Evolutionary conservation across 2,329 filamentous ascomycete species (phyloP).

Genomic region (Colletotrichum spinosum): DNA sequence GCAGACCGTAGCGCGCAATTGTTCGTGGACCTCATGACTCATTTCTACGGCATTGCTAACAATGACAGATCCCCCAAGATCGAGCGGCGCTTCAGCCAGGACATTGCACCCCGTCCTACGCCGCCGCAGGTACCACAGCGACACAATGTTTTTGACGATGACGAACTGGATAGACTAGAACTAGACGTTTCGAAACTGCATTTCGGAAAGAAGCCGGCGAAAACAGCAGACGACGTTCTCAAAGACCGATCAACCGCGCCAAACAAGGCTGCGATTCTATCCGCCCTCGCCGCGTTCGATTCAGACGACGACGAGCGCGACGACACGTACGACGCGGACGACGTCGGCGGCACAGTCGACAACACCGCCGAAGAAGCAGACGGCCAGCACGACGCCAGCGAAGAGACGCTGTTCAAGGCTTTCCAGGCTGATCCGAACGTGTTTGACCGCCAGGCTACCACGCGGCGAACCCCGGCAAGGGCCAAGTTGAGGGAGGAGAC

Average conservation of each 20-base stretch:
- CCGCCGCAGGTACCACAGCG: constrained; percentile 67
- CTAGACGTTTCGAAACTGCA: constrained; percentile 77
- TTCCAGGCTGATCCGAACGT: constrained; percentile 73
- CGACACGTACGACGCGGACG: constrained; percentile 93
- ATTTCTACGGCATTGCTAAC: constrained; percentile 35
- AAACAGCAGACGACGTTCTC: constrained; percentile 79
- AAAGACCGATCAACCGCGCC: constrained; percentile 72
- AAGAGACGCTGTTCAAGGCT: constrained; percentile 78
- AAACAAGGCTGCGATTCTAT: constrained; percentile 87
- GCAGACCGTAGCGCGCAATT: constrained; percentile 74
- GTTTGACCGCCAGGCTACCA: constrained; percentile 79
- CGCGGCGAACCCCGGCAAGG: constrained; percentile 73
- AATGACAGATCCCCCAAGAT: constrained; percentile 39
- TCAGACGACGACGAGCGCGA: constrained; percentile 96
- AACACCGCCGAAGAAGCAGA: constrained; percentile 68
- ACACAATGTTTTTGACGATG: constrained; percentile 82
- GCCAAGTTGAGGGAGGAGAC: constrained; percentile 77
- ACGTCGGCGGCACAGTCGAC: constrained; percentile 91
- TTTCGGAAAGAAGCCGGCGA: constrained; percentile 76
- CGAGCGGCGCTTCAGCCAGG: constrained; percentile 39
- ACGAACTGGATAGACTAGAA: constrained; percentile 80
- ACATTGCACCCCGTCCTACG: constrained; percentile 70
- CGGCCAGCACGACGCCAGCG: constrained; percentile 64
- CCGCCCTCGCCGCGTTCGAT: constrained; percentile 89
- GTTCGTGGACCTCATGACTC: constrained; percentile 51